These are phyloP conservation scores for Zea mays DNA, from an alignment of 176 grass and related monocot species.

Conservation along the genomic window DNA sequence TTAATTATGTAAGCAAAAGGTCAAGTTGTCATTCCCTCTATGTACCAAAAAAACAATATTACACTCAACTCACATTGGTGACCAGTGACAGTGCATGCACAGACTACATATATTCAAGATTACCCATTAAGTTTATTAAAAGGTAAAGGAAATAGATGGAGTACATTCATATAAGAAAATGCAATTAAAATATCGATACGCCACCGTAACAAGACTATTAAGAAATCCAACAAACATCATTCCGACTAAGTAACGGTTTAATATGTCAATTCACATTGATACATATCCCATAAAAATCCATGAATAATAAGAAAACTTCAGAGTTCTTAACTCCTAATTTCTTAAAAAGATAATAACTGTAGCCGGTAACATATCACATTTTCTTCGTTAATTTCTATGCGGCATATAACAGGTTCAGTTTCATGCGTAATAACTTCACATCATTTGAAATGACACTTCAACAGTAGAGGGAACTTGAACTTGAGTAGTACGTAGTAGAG, in stretches of 20 bases:
- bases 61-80: background rate
- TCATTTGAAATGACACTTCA: background rate
- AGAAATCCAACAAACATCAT: background rate
- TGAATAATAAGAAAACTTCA: background rate
- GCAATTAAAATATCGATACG: too few relatives aligned
- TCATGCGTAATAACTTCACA: background rate
- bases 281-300: background rate
- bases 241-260: background rate
- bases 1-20: background rate
- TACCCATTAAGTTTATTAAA: background rate
- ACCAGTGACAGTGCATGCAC: background rate
- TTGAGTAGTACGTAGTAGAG: background rate
- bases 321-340: background rate
- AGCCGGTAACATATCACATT: background rate
- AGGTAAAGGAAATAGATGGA: too few relatives aligned
- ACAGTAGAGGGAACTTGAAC: background rate
- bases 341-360: background rate
- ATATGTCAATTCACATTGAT: background rate
- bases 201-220: background rate
- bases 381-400: background rate
- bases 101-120: background rate
- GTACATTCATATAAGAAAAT: background rate
- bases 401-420: background rate
- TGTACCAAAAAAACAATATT: too few relatives aligned
- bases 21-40: background rate